Conservation (phyloP, 768 basidiomycete genomes). For the Lactarius hatsudake region DNA sequence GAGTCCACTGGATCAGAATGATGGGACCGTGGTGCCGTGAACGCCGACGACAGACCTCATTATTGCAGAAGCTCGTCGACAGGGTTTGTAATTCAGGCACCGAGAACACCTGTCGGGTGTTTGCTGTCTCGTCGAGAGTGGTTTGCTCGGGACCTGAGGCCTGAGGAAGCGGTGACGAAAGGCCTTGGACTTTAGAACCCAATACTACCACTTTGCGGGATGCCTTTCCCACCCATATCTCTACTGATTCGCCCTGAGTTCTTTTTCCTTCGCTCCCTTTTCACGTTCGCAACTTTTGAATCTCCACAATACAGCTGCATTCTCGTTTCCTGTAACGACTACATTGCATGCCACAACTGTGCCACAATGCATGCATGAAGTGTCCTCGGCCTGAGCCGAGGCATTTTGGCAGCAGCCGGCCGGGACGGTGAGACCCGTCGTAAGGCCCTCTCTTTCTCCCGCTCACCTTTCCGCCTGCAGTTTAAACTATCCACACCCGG, state of each 20-base stretch:
- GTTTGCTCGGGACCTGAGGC: background rate
- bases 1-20: background rate
- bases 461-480: background rate
- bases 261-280: background rate
- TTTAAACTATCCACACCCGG: constrained; percentile 13
- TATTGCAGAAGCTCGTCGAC: background rate
- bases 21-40: background rate
- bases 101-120: background rate
- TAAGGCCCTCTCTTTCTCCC: constrained; percentile 6
- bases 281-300: background rate
- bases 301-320: background rate
- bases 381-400: background rate
- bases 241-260: background rate
- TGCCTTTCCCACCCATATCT: background rate
- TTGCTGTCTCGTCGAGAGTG: background rate
- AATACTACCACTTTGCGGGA: background rate
- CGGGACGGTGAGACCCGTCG: background rate
- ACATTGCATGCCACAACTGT: background rate
- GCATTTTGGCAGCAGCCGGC: background rate
- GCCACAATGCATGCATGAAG: background rate
- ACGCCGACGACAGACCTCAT: background rate
- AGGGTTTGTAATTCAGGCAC: constrained; percentile 2
- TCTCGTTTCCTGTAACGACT: constrained; percentile 4
- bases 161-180: background rate
- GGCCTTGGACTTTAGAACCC: background rate